Base-by-base conservation (phyloP, 2,329 filamentous ascomycete species). In the Sporothrix pseudoabietina region DNA sequence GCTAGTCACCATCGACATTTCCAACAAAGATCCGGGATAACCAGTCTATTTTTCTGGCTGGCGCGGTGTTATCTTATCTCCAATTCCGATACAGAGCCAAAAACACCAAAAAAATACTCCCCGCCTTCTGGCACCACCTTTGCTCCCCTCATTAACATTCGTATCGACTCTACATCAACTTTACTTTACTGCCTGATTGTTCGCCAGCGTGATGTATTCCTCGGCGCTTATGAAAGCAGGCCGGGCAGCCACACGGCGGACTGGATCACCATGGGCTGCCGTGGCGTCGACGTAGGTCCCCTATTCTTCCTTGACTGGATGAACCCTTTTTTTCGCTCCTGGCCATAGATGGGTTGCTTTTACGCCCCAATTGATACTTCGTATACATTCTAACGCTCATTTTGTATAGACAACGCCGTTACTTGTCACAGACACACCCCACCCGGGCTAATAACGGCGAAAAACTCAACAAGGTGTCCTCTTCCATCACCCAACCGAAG, bases 401-500 rank as follows among this genome's bases (percentile, higher is more conserved):
- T 52, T 30, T 47, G 39, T 30, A 30, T 8, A 76, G 75, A 44
- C 70, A 71, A 44, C 88, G 86, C 73, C 87, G 87, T 71, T 80
- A 84, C 75, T 81, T 89, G 71, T 87, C 85, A 55, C 82, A 84
- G 61, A 87, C 88, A 22, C 78, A 85, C 41, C 80, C 85, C 77
- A 82, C 84, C 75, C 84, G 77, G 76, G 77, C 82, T 77, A 84
- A 89, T 74, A 26, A 68, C 9, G 84, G 87, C 61, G 82, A 82
- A 71, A 81, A 86, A 78, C 88, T 97, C 82, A 99, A 99, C 87
- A 93, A 89, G 82, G 86, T 95, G 80, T 98, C 94, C 75, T 85
- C 89, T 75, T 82, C 86, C 81, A 95, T 99, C 85, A 99, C 96
- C 35, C 94, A 98, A 84, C 95, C 94, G 81, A 98, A 98, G 85